A percentile compares a stretch with the other conserved stretches of the same genome.
Evolutionary conservation across 1,284 basidiomycete species (phyloP).

Genomic region (Irpex sp.): DNA sequence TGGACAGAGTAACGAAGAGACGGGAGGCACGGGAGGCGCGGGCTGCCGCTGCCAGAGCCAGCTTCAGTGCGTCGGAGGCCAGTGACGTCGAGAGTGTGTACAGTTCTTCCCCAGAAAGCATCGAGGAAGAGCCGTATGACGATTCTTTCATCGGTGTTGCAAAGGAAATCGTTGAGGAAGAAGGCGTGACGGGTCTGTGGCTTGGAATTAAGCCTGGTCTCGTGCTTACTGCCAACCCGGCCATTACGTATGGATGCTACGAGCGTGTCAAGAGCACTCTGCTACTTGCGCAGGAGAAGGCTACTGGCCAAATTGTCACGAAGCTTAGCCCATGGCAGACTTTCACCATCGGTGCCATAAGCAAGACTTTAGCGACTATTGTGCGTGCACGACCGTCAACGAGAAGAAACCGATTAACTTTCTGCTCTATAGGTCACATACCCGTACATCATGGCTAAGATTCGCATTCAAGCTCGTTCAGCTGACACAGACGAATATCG

Average conservation of each 20-base stretch:
- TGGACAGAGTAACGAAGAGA: conserved; percentile 10
- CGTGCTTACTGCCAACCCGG: conserved; percentile 94
- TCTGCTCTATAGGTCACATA: conserved; percentile 68
- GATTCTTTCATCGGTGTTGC: conserved; percentile 80
- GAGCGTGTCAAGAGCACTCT: conserved; percentile 84
- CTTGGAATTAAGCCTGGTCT: conserved; percentile 90
- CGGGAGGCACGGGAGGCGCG: conserved; percentile 8
- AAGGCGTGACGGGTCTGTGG: conserved; percentile 92
- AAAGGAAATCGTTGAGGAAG: conserved; percentile 87
- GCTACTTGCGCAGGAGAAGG: conserved; percentile 49
- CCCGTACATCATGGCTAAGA: conserved; percentile 96
- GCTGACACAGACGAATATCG: conserved; percentile 48
- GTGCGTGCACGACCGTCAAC: conserved; percentile 46
- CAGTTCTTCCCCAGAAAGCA: not conserved
- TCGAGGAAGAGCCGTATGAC: conserved; percentile 35
- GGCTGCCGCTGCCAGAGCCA: not conserved
- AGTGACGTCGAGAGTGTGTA: not conserved
- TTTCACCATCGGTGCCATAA: conserved; percentile 89
- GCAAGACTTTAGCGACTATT: conserved; percentile 94
- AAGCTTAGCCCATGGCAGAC: conserved; percentile 80
- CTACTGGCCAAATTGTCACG: conserved; percentile 29
- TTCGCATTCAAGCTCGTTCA: conserved; percentile 87
- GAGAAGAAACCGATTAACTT: not conserved
- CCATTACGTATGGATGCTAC: conserved; percentile 97
- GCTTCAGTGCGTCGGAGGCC: conserved; percentile 5